A percentile compares a stretch with the other conserved stretches of the same genome.
Conservation (phyloP, 352 stramenopile genomes). For the Thraustochytrium sp. region DNA sequence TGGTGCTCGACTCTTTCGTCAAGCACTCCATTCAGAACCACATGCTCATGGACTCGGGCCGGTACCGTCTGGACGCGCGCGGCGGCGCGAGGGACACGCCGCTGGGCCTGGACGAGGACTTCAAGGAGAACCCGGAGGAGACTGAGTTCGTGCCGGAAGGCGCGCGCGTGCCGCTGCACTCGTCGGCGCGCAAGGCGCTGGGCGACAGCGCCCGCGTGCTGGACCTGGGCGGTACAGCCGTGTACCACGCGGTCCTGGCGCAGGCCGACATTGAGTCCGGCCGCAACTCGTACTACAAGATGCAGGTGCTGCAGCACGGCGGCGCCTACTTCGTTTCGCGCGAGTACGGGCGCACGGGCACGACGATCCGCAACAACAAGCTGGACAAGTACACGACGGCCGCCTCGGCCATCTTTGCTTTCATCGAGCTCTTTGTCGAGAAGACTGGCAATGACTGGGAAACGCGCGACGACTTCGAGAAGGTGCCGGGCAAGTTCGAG, state of each 20-base stretch:
- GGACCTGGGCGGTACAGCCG: neutral
- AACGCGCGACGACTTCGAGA: neutral
- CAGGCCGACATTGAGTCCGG: neutral
- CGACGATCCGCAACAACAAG: neutral
- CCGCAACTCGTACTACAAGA: constrained; percentile 10
- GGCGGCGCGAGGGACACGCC: neutral
- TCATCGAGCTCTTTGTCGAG: neutral
- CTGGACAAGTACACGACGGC: neutral
- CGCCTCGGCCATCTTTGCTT: neutral
- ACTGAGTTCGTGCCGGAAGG: neutral
- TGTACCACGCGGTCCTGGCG: constrained; percentile 9
- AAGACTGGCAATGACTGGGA: constrained; percentile 36
- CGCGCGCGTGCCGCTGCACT: neutral
- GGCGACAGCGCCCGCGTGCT: neutral
- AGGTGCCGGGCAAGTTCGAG: constrained; percentile 6
- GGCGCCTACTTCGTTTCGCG: neutral
- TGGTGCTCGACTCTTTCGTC: constrained; percentile 14
- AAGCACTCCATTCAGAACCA: constrained; percentile 22
- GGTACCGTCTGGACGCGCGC: neutral
- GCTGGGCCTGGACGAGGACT: neutral
- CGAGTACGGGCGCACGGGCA: constrained; percentile 11
- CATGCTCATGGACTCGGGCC: neutral
- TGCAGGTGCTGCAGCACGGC: neutral
- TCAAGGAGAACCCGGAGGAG: neutral
- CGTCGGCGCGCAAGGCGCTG: neutral